Conservation (phyloP, 2,329 filamentous ascomycete species). For the Fusarium begoniae region DNA sequence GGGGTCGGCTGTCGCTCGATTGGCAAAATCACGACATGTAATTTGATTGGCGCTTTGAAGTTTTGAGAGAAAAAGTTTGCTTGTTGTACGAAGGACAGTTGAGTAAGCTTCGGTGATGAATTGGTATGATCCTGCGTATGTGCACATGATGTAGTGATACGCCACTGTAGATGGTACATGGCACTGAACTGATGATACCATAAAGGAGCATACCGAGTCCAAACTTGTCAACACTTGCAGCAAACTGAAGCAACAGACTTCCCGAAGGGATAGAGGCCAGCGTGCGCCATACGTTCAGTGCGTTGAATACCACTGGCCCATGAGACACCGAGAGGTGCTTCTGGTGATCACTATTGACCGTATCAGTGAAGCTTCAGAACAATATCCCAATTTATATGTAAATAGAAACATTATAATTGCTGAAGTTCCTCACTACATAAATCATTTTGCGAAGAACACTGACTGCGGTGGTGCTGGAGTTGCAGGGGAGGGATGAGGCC, state of each 20-base stretch:
- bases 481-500: slow-evolving; percentile 8
- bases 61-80: background rate
- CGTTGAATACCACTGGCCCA: background rate
- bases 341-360: background rate
- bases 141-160: background rate
- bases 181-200: background rate
- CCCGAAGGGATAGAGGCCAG: background rate
- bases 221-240: background rate
- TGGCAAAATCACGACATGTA: background rate
- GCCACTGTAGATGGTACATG: background rate
- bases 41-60: background rate
- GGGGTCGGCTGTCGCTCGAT: background rate
- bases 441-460: background rate
- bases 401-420: no score
- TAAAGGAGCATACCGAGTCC: background rate
- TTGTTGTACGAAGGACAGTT: background rate
- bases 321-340: background rate
- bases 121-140: background rate
- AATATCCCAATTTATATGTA: no score
- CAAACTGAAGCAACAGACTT: background rate
- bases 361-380: background rate
- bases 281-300: background rate
- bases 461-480: background rate
- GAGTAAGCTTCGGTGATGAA: background rate
- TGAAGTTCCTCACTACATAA: no score